phyloP scores from a whole-genome alignment of 2,329 filamentous ascomycete genomes.

The Scortechinia acanthostroma region DNA sequence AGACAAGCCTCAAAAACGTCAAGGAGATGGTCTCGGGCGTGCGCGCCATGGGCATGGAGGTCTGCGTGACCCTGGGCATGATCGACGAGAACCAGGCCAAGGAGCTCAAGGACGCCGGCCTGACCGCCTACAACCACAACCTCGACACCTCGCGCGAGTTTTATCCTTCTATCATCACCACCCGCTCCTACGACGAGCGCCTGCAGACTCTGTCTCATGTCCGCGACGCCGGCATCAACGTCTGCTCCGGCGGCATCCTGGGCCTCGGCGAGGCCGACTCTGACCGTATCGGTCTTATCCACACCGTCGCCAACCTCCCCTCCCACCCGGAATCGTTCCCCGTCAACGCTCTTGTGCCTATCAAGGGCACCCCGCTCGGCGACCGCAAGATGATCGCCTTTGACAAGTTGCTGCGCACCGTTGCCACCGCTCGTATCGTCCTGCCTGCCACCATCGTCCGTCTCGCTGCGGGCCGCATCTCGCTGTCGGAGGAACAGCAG shows the following conservation, averaged over 20 bases:
- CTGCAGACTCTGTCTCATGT: slow-evolving; percentile 74
- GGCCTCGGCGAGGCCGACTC: slow-evolving; percentile 73
- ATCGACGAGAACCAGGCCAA: slow-evolving; percentile 74
- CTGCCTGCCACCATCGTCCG: slow-evolving; percentile 83
- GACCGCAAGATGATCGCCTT: slow-evolving; percentile 69
- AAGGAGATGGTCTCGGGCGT: slow-evolving; percentile 81
- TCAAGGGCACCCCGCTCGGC: slow-evolving; percentile 80
- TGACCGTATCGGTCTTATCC: slow-evolving; percentile 76
- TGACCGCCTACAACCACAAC: slow-evolving; percentile 93
- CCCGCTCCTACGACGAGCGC: slow-evolving; percentile 79
- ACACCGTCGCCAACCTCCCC: slow-evolving; percentile 76
- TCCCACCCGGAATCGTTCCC: slow-evolving; percentile 84
- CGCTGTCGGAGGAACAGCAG: slow-evolving; percentile 82
- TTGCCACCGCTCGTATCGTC: slow-evolving; percentile 75
- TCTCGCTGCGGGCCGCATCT: slow-evolving; percentile 76
- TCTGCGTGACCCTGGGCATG: slow-evolving; percentile 90
- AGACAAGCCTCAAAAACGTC: slow-evolving; percentile 76
- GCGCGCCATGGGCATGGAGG: slow-evolving; percentile 76
- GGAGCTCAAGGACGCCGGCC: slow-evolving; percentile 74
- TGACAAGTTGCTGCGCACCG: slow-evolving; percentile 71
- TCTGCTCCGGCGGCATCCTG: slow-evolving; percentile 83
- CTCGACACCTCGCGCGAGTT: slow-evolving; percentile 84
- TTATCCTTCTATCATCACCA: slow-evolving; percentile 81
- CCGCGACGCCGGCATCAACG: slow-evolving; percentile 78
- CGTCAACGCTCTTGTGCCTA: slow-evolving; percentile 83